Evolutionary conservation across 495 filamentous ascomycete genomes (phyloP), one percentile per base, ranked within the genome.

Genomic region (Aspergillus panamensis): DNA sequence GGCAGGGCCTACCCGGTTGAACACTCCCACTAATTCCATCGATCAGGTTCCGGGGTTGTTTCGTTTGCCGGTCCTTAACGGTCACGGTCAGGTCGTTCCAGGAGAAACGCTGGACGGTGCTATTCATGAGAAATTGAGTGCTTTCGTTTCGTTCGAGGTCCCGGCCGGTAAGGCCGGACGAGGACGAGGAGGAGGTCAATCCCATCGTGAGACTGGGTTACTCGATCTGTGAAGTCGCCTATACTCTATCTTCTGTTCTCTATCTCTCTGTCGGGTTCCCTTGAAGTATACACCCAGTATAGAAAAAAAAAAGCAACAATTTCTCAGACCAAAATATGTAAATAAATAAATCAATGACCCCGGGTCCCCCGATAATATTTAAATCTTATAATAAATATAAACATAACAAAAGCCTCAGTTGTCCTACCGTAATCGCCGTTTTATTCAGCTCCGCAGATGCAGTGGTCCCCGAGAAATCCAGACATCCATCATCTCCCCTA

Each of bases 51-150:
- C 50, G 70, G 1, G 83, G 73, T 49, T 80, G 62, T 53, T 85
- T 84, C 2, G 87, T 85, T 52, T 82, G 73, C 4, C 83, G 75
- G 69, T 91, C 88, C 59, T 85, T 85, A 37, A 91, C 86, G 0
- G 80, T 85, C 32, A 90, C 87, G 0, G 77, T 84, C 55, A 90
- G 66, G 37, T 76, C 75, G 25, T 67, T 69, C 87, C 87, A 92
- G 10, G 79, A 74, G 60, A 88, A 84, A 55, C 66, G 74, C n/a
- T 68, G 61, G 17, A 79, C 71, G 6, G 68, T 66, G 16, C 69
- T 48, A 53, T 79, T 78, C 59, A 63, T 64, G 30, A 76, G 51
- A 40, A 74, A 74, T n/a, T 63, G 59, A 1, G 68, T 57, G 3
- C 37, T 54, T 8, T 63, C 70, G 55, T 69, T 66, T 3, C 56